Evolutionary conservation across 2,329 filamentous ascomycete genomes (phyloP).

Genomic region (Phialophora expanda): DNA sequence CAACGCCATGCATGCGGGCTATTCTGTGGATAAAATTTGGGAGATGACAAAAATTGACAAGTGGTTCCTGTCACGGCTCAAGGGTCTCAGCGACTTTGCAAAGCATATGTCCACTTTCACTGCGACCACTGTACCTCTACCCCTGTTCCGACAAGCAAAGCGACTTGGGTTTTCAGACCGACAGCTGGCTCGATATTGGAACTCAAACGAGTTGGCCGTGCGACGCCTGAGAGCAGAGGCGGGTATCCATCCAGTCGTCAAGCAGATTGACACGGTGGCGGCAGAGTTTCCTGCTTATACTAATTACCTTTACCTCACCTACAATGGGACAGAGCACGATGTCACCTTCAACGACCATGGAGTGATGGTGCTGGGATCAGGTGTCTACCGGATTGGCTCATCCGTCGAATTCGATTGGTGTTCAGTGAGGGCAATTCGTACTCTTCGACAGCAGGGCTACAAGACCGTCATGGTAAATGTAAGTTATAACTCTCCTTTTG

Average conservation of each 20-base stretch:
- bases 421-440: conserved; percentile 90
- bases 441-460: conserved; percentile 78
- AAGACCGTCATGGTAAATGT: conserved; percentile 95
- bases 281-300: conserved; percentile 94
- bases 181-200: conserved; percentile 92
- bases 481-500: conserved; percentile 30
- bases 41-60: conserved; percentile 98
- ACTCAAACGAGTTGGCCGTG: conserved; percentile 90
- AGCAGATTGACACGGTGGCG: conserved; percentile 98
- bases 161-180: conserved; percentile 92
- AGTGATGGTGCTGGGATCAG: conserved; percentile 94
- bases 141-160: conserved; percentile 82
- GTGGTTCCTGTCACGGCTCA: conserved; percentile 94
- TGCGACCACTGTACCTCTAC: conserved; percentile 67
- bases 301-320: conserved; percentile 96
- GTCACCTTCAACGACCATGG: conserved; percentile 85
- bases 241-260: conserved; percentile 85
- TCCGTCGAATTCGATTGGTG: conserved; percentile 99
- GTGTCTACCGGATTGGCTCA: conserved; percentile 95
- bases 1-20: conserved; percentile 94
- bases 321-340: conserved; percentile 88
- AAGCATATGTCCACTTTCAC: conserved; percentile 74
- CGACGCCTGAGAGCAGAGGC: conserved; percentile 82
- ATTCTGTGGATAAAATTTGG: conserved; percentile 96
- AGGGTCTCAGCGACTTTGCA: conserved; percentile 86